These are phyloP conservation scores for Ophiostoma pallidulum DNA, from an alignment of 2,329 filamentous ascomycete genomes.

Conservation along the genomic window DNA sequence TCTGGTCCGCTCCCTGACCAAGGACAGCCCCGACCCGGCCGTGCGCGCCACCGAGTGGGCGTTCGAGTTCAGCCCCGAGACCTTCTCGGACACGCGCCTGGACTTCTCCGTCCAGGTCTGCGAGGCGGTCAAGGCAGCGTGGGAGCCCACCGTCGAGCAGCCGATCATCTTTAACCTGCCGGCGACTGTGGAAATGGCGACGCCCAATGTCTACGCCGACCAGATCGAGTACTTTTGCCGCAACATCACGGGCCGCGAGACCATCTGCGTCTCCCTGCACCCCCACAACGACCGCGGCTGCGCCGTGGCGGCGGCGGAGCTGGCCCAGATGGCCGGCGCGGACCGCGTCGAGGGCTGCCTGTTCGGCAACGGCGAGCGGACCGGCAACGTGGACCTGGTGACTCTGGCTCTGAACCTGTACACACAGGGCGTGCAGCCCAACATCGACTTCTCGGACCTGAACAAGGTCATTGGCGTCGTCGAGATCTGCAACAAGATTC, in stretches of 20 bases:
- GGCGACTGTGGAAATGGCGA: conserved; percentile 89
- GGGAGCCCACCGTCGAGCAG: conserved; percentile 69
- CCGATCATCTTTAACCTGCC: conserved; percentile 96
- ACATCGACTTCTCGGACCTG: conserved; percentile 87
- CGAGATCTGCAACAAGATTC: conserved; percentile 90
- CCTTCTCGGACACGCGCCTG: conserved; percentile 81
- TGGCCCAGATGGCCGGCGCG: conserved; percentile 93
- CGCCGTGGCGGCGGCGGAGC: conserved; percentile 77
- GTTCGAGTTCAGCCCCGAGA: conserved; percentile 78
- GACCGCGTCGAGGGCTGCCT: conserved; percentile 90
- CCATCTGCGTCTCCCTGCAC: conserved; percentile 81
- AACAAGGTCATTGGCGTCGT: conserved; percentile 78
- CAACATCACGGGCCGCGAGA: conserved; percentile 74
- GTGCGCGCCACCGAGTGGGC: conserved; percentile 56
- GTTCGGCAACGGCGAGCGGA: conserved; percentile 91
- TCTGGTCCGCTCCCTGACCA: conserved; percentile 81
- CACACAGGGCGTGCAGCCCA: conserved; percentile 78
- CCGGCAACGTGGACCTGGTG: conserved; percentile 90
- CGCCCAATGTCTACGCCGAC: conserved; percentile 92
- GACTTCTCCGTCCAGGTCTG: conserved; percentile 79
- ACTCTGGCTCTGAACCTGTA: conserved; percentile 90
- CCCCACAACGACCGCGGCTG: conserved; percentile 92
- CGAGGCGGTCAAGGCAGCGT: conserved; percentile 87
- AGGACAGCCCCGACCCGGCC: conserved; percentile 54
- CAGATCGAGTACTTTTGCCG: conserved; percentile 93